phyloP scores from a whole-genome alignment of 1,139 yeast genomes.

The Hansenula sp. region DNA sequence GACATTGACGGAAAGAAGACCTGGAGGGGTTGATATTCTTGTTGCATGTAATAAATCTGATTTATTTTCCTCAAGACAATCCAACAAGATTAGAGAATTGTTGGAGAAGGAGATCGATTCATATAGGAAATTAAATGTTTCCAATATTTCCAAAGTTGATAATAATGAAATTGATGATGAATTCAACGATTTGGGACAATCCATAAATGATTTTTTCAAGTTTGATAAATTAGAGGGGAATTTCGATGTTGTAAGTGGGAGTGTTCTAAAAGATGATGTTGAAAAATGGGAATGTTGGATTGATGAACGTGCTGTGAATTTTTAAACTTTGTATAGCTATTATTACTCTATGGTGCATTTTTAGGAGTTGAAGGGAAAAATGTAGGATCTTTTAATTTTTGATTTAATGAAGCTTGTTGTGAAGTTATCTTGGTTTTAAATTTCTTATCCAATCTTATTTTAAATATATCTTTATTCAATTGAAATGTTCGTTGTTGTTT shows the following conservation, averaged over 20 bases:
- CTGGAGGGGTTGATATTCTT: slow-evolving; percentile 63
- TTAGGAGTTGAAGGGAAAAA: slow-evolving; percentile 59
- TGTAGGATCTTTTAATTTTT: slow-evolving; percentile 27
- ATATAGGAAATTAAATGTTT: slow-evolving; percentile 44
- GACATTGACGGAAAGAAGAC: slow-evolving; percentile 52
- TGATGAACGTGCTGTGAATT: slow-evolving; percentile 64
- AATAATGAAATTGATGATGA: slow-evolving; percentile 31
- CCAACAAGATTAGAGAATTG: slow-evolving; percentile 49
- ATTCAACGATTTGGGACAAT: slow-evolving; percentile 42
- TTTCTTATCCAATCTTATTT: slow-evolving; percentile 43
- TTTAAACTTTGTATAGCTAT: background rate
- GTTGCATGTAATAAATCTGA: slow-evolving; percentile 84
- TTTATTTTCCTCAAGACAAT: slow-evolving; percentile 76
- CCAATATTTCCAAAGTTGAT: slow-evolving; percentile 39
- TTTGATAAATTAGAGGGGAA: slow-evolving; percentile 72
- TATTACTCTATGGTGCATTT: slow-evolving; percentile 4
- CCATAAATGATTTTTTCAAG: slow-evolving; percentile 37
- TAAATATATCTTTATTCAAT: slow-evolving; percentile 51
- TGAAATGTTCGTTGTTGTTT: slow-evolving; percentile 43
- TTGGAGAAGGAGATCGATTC: slow-evolving; percentile 64
- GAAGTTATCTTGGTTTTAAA: slow-evolving; percentile 36
- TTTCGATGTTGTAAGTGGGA: slow-evolving; percentile 68
- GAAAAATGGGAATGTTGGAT: slow-evolving; percentile 75
- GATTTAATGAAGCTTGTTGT: slow-evolving; percentile 26
- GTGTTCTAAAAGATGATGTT: slow-evolving; percentile 53